Percentiles rank a stretch among this genome's conserved stretches.
phyloP scores from a whole-genome alignment of 495 filamentous ascomycete genomes.

The Achaetomiella virescens region DNA sequence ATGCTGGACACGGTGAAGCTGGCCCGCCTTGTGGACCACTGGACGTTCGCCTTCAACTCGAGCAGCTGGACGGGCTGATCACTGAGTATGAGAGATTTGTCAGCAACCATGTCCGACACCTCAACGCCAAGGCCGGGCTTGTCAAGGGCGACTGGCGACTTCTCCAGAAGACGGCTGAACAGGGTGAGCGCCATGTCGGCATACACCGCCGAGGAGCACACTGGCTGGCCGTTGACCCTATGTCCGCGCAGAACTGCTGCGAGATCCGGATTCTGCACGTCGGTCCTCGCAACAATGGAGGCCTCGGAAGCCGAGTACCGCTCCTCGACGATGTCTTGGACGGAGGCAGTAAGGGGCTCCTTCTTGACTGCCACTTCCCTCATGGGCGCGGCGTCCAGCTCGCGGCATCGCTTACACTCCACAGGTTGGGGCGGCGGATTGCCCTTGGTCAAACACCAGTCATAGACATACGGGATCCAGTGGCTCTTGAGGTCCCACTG shows the following conservation, averaged over 20 bases:
- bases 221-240: constrained; percentile 51
- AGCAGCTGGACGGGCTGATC: constrained; percentile 29
- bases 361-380: constrained; percentile 14
- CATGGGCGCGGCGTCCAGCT: too few relatives aligned
- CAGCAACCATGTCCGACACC: constrained; percentile 52
- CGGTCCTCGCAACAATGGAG: too few relatives aligned
- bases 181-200: constrained; percentile 68
- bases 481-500: too few relatives aligned
- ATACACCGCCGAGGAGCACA: constrained; percentile 51
- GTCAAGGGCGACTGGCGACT: constrained; percentile 33
- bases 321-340: constrained; percentile 48
- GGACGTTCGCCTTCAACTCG: constrained; percentile 34
- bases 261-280: constrained; percentile 40
- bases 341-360: constrained; percentile 29
- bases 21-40: constrained; percentile 23
- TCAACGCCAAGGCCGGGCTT: constrained; percentile 43
- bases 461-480: constrained; percentile 27
- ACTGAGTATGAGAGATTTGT: constrained; percentile 57
- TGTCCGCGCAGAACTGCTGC: constrained; percentile 63
- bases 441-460: constrained; percentile 61
- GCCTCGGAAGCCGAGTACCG: constrained; percentile 35
- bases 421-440: constrained; percentile 32
- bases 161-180: constrained; percentile 53
- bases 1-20: constrained; percentile 38
- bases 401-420: too few relatives aligned